Percentiles rank a stretch among this genome's conserved stretches.
phyloP scores from a whole-genome alignment of 2,329 filamentous ascomycete species.

The Aspergillus sp. region DNA sequence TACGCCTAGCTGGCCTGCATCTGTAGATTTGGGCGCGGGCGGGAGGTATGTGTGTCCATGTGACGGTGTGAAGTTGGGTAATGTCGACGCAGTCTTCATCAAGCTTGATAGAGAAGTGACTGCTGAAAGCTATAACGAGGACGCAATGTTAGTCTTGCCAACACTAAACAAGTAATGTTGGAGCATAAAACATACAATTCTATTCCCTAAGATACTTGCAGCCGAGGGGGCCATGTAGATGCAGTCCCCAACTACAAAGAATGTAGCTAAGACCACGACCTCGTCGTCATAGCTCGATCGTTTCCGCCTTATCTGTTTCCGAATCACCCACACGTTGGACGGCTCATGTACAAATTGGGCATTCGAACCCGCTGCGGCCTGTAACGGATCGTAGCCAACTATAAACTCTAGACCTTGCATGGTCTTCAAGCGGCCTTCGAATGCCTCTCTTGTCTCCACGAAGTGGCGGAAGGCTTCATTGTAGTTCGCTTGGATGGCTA shows the following conservation, averaged over 20 bases:
- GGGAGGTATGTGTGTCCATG: conserved; percentile 61
- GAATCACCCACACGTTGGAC: conserved; percentile 59
- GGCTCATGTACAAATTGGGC: conserved; percentile 45
- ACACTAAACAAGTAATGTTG: conserved; percentile 2
- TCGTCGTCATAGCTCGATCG: conserved; percentile 46
- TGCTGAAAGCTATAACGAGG: conserved; percentile 49
- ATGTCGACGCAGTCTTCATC: conserved; percentile 52
- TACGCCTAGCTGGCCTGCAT: conserved; percentile 31
- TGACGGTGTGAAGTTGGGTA: conserved; percentile 59
- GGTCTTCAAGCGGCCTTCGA: conserved; percentile 55
- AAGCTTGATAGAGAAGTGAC: conserved; percentile 57
- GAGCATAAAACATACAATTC: conserved; percentile 45
- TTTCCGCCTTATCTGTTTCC: conserved; percentile 56
- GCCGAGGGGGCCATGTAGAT: conserved; percentile 64
- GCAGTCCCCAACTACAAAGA: conserved; percentile 60
- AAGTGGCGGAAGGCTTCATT: conserved; percentile 51
- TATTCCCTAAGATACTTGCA: conserved; percentile 56
- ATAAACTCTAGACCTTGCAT: conserved; percentile 61
- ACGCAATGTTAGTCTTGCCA: neutral
- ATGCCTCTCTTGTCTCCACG: conserved; percentile 55
- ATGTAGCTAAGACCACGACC: conserved; percentile 56
- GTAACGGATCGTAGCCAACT: conserved; percentile 57
- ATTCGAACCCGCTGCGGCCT: conserved; percentile 43
- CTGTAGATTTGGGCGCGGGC: conserved; percentile 43
- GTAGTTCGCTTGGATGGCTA: conserved; percentile 52